phyloP scores from a whole-genome alignment of 2,329 filamentous ascomycete species.

The Clarireedia sp. region DNA sequence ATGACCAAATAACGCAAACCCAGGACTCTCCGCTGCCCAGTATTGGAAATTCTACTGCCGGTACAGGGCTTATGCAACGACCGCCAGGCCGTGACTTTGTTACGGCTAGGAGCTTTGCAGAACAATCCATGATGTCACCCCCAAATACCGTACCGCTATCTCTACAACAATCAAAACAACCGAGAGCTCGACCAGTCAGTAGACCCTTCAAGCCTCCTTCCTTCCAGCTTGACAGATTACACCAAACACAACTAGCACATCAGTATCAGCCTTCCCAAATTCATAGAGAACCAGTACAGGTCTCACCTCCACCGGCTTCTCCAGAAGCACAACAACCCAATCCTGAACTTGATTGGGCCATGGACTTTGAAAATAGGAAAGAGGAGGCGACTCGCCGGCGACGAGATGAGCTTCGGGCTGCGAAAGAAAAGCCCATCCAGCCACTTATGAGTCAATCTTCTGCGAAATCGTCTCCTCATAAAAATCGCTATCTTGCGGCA shows the following conservation, averaged over 20 bases:
- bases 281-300: conserved; percentile 1
- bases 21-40: background rate
- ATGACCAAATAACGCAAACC: background rate
- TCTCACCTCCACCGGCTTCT: background rate
- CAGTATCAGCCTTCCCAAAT: background rate
- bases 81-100: conserved; percentile 16
- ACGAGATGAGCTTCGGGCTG: conserved; percentile 20
- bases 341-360: conserved; percentile 25
- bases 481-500: conserved; percentile 26
- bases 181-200: conserved; percentile 11
- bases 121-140: conserved; percentile 13
- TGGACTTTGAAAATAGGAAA: conserved; percentile 29
- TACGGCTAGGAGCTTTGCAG: conserved; percentile 18
- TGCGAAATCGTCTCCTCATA: conserved; percentile 22
- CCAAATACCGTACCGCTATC: conserved; percentile 7
- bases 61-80: background rate
- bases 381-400: conserved; percentile 23
- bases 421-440: conserved; percentile 6
- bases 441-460: background rate
- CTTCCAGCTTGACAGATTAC: conserved; percentile 8
- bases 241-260: conserved; percentile 16
- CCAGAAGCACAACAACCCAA: conserved; percentile 7
- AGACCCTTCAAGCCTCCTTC: conserved; percentile 22
- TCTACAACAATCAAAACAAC: background rate
- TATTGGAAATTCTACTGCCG: background rate